A percentile compares a stretch with the other conserved stretches of the same genome.
phyloP scores from a whole-genome alignment of 1,284 basidiomycete genomes.

The Sporisorium reilianum region DNA sequence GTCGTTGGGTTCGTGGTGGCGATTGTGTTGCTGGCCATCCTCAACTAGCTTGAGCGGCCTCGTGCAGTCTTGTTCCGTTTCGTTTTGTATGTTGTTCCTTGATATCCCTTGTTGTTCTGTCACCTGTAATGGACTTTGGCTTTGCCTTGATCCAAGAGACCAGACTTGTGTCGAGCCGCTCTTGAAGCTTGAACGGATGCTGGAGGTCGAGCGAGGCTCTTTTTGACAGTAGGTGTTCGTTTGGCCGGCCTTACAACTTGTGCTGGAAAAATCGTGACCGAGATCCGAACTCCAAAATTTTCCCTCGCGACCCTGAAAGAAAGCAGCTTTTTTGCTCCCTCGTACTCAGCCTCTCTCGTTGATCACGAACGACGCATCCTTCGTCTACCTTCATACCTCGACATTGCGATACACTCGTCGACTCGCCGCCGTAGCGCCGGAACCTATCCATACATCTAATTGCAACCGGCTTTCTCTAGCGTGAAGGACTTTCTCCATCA shows the following conservation, averaged over 20 bases:
- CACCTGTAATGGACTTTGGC: conserved; percentile 22
- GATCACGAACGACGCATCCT: neutral
- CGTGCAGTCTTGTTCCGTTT: neutral
- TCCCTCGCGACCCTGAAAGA: conserved; percentile 10
- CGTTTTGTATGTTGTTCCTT: neutral
- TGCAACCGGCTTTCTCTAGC: too few relatives aligned
- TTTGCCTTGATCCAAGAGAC: neutral
- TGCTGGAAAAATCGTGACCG: conserved; percentile 2
- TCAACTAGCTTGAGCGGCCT: conserved; percentile 17
- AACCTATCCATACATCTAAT: too few relatives aligned
- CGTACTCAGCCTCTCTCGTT: too few relatives aligned
- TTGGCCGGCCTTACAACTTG: neutral
- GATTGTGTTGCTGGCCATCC: conserved; percentile 84
- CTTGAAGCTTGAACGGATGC: neutral
- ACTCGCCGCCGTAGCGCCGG: too few relatives aligned
- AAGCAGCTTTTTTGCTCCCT: neutral
- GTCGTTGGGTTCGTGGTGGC: conserved; percentile 86
- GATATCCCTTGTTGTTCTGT: conserved; percentile 8
- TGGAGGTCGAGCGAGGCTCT: neutral
- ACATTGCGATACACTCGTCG: too few relatives aligned
- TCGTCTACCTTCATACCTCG: neutral
- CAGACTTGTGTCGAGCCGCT: neutral
- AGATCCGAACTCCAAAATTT: conserved; percentile 39
- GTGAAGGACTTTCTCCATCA: neutral
- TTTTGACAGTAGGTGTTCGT: neutral